These are phyloP conservation scores for Plasmodium yoelii DNA, from an alignment of 169 alveolate genomes.

Conservation along the genomic window DNA sequence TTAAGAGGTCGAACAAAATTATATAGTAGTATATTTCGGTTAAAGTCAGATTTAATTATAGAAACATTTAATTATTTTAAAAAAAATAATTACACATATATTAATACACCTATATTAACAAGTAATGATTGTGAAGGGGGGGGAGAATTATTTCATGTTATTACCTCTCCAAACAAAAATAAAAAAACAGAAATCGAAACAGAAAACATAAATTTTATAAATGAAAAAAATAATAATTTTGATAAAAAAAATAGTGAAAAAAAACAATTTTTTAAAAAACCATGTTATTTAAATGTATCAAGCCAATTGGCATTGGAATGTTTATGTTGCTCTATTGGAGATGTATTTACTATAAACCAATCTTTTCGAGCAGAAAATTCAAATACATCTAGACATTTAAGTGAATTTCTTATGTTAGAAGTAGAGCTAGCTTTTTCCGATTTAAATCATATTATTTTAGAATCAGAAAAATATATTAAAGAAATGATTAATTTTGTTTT, in stretches of 20 bases:
- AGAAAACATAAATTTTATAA: slow-evolving; percentile 1
- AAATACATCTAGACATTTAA: slow-evolving; percentile 96
- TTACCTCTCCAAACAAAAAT: slow-evolving; percentile 87
- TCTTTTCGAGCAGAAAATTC: slow-evolving; percentile 99
- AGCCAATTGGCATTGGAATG: slow-evolving; percentile 97
- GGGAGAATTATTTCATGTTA: slow-evolving; percentile 97
- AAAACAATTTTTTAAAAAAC: slow-evolving; percentile 73
- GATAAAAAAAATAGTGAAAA: slow-evolving; percentile 35
- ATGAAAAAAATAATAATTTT: slow-evolving; percentile 24
- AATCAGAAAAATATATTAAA: slow-evolving; percentile 76
- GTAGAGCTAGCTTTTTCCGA: slow-evolving; percentile 96
- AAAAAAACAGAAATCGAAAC: slow-evolving; percentile 11
- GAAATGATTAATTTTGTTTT: slow-evolving; percentile 68
- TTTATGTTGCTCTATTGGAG: slow-evolving; percentile 95
- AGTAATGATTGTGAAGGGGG: slow-evolving; percentile 99
- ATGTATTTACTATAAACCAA: slow-evolving; percentile 98
- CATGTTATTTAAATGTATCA: slow-evolving; percentile 96
- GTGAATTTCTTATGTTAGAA: slow-evolving; percentile 99
- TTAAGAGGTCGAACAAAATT: slow-evolving; percentile 83
- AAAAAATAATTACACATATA: slow-evolving; percentile 92
- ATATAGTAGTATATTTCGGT: slow-evolving; percentile 89
- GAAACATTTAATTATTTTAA: slow-evolving; percentile 89
- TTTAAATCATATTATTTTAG: slow-evolving; percentile 68
- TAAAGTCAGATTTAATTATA: slow-evolving; percentile 88
- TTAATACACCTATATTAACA: slow-evolving; percentile 99